Base-by-base conservation (phyloP, 495 filamentous ascomycete species). In the Lichina pygmaea region DNA sequence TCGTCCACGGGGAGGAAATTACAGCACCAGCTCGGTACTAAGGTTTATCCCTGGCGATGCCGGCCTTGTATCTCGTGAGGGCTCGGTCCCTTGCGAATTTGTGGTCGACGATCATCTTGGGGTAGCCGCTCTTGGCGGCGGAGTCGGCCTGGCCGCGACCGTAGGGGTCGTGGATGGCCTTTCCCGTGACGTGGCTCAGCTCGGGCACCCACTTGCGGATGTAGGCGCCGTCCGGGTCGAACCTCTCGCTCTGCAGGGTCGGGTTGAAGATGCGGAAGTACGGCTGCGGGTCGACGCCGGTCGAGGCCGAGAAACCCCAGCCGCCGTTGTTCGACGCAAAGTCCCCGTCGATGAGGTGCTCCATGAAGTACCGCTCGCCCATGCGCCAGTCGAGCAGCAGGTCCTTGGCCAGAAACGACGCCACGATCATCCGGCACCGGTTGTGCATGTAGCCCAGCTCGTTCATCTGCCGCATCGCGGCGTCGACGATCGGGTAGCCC, bases 181-280 rank as follows among this genome's bases (percentile, higher is more conserved):
- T 73, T 2, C 67, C 72, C 47, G 63, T 41, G 5, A 92, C 57
- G 0, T 59, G 70, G 32, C 55, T 61, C 48, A 94, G 57, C 62
- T 85, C 78, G 24, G 65, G 66, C 10, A 83, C 63, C 80, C 79
- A 85, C 50, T 67, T 71, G 36, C 72, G 62, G 50, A 85, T 82
- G 54, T 79, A 83, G 44, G 66, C 65, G 0, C 78, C 78, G 0
- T 68, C 62, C 0, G 65, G 55, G 56, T 85, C 78, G 55, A 78
- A 93, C 60, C 76, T 84, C 66, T 86, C 81, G 53, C 78, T 81
- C 62, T 94, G 86, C 47, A 82, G 59, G 15, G 78, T 51, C 6
- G 86, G 86, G 55, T 92, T 94, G 58, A 94, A 92, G 48, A 94
- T 79, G 3, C 82, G 68, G 51, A 93, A 93, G 53, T 86, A 93